Evolutionary conservation across 1,139 yeast species (phyloP), one percentile per base, ranked within the genome.

Genomic region (Saccharomyces hybrid): DNA sequence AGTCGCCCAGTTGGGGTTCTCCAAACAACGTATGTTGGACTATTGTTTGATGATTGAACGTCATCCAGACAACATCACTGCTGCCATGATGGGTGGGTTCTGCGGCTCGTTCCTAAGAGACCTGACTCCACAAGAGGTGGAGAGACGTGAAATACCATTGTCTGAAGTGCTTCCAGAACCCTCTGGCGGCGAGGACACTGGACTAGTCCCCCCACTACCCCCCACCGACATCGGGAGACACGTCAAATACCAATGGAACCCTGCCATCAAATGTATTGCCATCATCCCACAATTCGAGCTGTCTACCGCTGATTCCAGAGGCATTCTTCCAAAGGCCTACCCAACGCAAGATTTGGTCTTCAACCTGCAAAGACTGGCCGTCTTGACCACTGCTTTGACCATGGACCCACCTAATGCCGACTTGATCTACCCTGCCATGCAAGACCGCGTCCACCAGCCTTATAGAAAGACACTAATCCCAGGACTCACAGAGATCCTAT

Each of bases 31-130:
- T 64, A 79, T 93, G 83, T 78, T 93, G 66, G 99, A 93, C 73
- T 93, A 88, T 75, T 89, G 97, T 71, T 78, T 93, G 63, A 88
- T 93, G 91, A 91, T 93, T 64, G 99, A 93, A 75, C 83, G 98
- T 69, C 99, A 93, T 67, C 99, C 99, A 34, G 99, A 93, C 72
- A 93, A 93, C 71, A 91, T 93, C 66, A 91, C 97, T 24, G 99
- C 99, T 38, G 96, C 99, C 49, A 89, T 93, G 96, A 85, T 91
- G 82, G 99, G 99, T 56, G 98, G 99, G 3, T 93, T 93, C 71
- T 96, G 91, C 44, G 99, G 99, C 42, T 88, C 96, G 1, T 93
- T 88, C 72, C 78, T 93, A 68, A 82, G 95, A 64, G 96, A 88
- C 61, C 75, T 93, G 59, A 75, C 82, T 34, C 82, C 83, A 3